phyloP scores from a whole-genome alignment of 2,329 filamentous ascomycete species.

The Fusarium globosum region DNA sequence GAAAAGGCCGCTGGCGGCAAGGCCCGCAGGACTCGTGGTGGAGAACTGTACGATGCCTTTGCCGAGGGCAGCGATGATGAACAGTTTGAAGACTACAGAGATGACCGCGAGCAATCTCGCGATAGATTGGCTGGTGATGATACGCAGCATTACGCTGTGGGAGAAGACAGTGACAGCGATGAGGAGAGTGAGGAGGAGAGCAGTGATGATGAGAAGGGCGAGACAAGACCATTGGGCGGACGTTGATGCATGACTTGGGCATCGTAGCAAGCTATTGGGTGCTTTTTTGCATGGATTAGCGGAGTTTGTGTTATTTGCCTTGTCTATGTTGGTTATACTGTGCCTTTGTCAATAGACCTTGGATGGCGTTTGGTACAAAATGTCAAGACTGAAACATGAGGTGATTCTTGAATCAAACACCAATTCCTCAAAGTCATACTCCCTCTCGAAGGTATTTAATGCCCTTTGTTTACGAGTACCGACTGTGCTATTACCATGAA shows the following conservation, averaged over 20 bases:
- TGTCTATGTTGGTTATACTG: conserved; percentile 28
- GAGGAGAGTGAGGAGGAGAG: conserved; percentile 57
- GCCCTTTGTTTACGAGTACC: neutral
- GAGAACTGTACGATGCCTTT: conserved; percentile 97
- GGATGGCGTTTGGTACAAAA: conserved; percentile 33
- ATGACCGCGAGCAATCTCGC: conserved; percentile 54
- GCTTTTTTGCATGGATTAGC: conserved; percentile 39
- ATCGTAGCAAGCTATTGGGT: neutral
- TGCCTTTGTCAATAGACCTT: conserved; percentile 32
- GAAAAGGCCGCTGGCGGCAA: conserved; percentile 60
- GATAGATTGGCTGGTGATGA: conserved; percentile 50
- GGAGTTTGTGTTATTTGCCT: conserved; percentile 38
- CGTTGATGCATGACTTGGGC: conserved; percentile 14
- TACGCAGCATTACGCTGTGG: conserved; percentile 62
- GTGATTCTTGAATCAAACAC: neutral
- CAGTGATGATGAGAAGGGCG: conserved; percentile 47
- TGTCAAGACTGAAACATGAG: neutral
- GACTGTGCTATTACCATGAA: neutral
- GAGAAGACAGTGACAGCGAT: conserved; percentile 58
- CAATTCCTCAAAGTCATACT: neutral
- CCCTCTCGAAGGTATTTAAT: too few relatives aligned
- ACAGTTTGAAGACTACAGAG: conserved; percentile 58
- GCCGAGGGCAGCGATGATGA: conserved; percentile 84
- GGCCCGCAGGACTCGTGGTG: conserved; percentile 71
- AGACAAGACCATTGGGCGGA: conserved; percentile 41